Base-by-base conservation (phyloP, 306 rosid genomes). In the Prosopis cineraria region DNA sequence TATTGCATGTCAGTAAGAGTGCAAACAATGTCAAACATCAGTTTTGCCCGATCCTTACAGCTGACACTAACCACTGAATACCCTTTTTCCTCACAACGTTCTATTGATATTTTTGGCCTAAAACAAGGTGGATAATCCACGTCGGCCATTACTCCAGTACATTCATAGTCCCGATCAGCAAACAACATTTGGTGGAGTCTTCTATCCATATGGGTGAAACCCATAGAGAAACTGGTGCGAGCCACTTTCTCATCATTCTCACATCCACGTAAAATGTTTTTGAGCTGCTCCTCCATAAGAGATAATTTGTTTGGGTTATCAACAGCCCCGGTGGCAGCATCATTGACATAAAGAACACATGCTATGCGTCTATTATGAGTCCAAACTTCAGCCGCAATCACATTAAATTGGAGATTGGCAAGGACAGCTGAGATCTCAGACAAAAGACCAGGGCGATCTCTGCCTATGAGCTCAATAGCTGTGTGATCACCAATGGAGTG, bases 1-100 rank as follows among this genome's bases (percentile, higher is more conserved):
- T 89, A 93, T 22, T 93, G 87, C 96, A 93, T 93, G 67, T 93
- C 98, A 30, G 94, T 91, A 79, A 88, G 90, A 31, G 97, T 91
- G 88, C 92, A 93, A 40, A 91, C 96, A 64, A 91, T 91, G 87
- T 91, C 91, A 60, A 91, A 91, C 91, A 91, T 89, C 68, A 89
- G 85, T 73, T 93, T 93, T 12, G 97, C 94, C 41, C 97, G 88
- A 78, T 93, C 98, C 81, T 85, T 91, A 78, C 96, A 91, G 56
- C 71, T 79, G 43, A 93, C 90, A 72, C 88, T 87, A 39, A 92
- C 87, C 53, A 84, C 93, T 0, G 91, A 85, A 83, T 93, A 89
- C 58, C 91, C 94, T 41, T 89, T 91, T 47, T 91, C 94, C 80
- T 85, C 83, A 31, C 96, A 87, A 55, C 83, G 87, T 60, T 91